A percentile compares a stretch with the other conserved stretches of the same genome.
These are phyloP conservation scores for Neonectria neomacrospora DNA, from an alignment of 2,329 filamentous ascomycete species.

Conservation along the genomic window DNA sequence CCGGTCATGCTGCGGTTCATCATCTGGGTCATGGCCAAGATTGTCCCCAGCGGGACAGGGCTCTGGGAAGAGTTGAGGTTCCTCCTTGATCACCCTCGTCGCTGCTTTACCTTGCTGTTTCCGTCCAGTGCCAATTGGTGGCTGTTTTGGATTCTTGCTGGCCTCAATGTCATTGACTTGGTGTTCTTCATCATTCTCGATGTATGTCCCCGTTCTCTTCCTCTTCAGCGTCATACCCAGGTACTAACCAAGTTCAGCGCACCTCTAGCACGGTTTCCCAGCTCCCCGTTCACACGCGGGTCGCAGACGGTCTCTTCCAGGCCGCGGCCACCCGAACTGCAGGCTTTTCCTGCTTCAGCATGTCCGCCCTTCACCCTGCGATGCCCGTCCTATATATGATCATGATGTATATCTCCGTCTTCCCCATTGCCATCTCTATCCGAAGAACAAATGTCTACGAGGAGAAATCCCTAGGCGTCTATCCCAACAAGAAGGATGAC, in stretches of 20 bases:
- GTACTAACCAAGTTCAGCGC: constrained; percentile 61
- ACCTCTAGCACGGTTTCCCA: constrained; percentile 75
- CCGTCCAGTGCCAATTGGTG: constrained; percentile 93
- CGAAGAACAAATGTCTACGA: constrained; percentile 97
- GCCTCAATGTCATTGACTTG: constrained; percentile 85
- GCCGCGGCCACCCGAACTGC: constrained; percentile 90
- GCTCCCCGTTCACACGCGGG: constrained; percentile 77
- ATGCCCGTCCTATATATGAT: constrained; percentile 95
- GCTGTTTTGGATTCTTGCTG: constrained; percentile 86
- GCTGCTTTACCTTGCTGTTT: constrained; percentile 95
- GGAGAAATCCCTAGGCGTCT: constrained; percentile 85
- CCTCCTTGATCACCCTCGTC: constrained; percentile 90
- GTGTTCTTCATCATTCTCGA: constrained; percentile 94
- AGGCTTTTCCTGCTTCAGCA: constrained; percentile 84
- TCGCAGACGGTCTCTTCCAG: constrained; percentile 91
- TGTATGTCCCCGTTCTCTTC: constrained; percentile 61
- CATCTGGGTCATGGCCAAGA: constrained; percentile 82
- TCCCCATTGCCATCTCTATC: constrained; percentile 95
- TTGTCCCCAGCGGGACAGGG: constrained; percentile 72
- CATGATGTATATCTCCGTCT: constrained; percentile 99
- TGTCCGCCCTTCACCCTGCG: constrained; percentile 83
- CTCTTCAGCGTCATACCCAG: neutral
- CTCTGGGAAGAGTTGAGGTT: constrained; percentile 93
- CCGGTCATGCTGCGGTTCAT: constrained; percentile 93
- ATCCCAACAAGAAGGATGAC: constrained; percentile 61